Percentiles rank a stretch among this genome's conserved stretches.
These are phyloP conservation scores for Coemansia sp. DNA, from an alignment of 192 early-diverging fungal species.

Conservation along the genomic window DNA sequence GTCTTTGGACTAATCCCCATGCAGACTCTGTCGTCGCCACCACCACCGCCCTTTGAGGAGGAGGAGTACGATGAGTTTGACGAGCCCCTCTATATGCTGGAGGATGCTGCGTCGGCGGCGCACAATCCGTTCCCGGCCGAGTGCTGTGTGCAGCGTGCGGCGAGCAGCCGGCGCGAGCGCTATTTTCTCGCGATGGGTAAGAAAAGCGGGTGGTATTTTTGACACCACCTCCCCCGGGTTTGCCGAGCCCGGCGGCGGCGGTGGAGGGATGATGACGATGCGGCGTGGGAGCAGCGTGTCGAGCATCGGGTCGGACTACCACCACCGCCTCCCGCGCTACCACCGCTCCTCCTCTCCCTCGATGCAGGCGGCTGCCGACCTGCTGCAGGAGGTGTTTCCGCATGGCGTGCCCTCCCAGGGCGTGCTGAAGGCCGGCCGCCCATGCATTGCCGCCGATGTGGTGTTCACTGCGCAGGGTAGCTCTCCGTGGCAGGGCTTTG, in stretches of 20 bases:
- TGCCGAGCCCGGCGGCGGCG: constrained; percentile 13
- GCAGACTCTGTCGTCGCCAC: not conserved
- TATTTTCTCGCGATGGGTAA: constrained; percentile 56
- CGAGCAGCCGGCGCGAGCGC: constrained; percentile 41
- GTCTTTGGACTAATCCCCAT: not conserved
- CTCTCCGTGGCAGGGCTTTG: constrained; percentile 42
- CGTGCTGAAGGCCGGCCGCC: constrained; percentile 25
- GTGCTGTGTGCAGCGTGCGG: constrained; percentile 49
- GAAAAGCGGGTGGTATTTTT: constrained; percentile 58
- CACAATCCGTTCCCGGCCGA: constrained; percentile 24
- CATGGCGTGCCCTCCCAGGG: constrained; percentile 49
- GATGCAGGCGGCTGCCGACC: constrained; percentile 24
- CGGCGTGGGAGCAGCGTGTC: not conserved
- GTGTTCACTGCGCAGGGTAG: constrained; percentile 16
- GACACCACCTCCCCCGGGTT: constrained; percentile 32
- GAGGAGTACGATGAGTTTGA: constrained; percentile 3
- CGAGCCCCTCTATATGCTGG: constrained; percentile 12
- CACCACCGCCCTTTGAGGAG: not conserved
- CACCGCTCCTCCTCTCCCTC: not conserved
- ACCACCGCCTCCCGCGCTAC: not conserved
- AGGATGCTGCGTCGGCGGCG: not conserved
- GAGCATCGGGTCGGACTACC: not conserved
- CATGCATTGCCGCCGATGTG: constrained; percentile 22
- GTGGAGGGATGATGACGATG: not conserved
- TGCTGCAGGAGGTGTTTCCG: constrained; percentile 45